Evolutionary conservation across 768 basidiomycete species (phyloP), one percentile per base, ranked within the genome.

Genomic region (Xerocomus brunneocitrinus): DNA sequence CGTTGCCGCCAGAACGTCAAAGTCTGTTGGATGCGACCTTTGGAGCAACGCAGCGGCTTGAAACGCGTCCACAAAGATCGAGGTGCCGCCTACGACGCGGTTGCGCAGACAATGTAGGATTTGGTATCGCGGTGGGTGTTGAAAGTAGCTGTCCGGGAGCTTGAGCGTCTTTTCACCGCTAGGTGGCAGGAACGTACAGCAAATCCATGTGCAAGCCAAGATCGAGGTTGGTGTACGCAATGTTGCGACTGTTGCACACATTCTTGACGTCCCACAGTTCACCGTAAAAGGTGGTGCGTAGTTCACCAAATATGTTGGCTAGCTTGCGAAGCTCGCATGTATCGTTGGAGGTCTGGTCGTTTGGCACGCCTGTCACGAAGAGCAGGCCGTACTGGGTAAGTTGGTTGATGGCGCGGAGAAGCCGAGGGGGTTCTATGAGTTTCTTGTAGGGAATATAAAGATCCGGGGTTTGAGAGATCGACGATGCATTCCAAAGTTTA

Each of bases 161-260:
- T 51, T 67, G 28, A 59, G 46, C 32, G 13, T 30, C 10, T 40
- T 36, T 36, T 25, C 4, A 28, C 22, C 14, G 10, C n/a, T 22
- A 19, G 22, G n/a, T n/a, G 34, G 10, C 3, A 13, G 19, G 34
- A 9, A 77, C 91, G 58, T 64, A 95, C 92, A 89, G 71, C 0
- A 98, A 74, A 72, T 98, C 95, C 88, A 91, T 91, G 63, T 98
- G 95, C 22, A 95, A 66, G 0, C 87, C 95, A 8, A 99, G 76
- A 59, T 90, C 79, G 25, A 97, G 76, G 67, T 93, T 85, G 12
- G 95, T 99, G 67, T 97, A 98, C 4, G 95, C 95, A 52, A 99
- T 92, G 67, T 99, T 99, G 59, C 76, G 80, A 62, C 89, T 89
- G 51, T 90, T 76, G 39, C 69, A 73, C 38, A 84, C 62, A 55